Percentiles rank a stretch among this genome's conserved stretches.
These are phyloP conservation scores for Lachnellula occidentalis DNA, from an alignment of 2,329 filamentous ascomycete genomes.

Conservation along the genomic window DNA sequence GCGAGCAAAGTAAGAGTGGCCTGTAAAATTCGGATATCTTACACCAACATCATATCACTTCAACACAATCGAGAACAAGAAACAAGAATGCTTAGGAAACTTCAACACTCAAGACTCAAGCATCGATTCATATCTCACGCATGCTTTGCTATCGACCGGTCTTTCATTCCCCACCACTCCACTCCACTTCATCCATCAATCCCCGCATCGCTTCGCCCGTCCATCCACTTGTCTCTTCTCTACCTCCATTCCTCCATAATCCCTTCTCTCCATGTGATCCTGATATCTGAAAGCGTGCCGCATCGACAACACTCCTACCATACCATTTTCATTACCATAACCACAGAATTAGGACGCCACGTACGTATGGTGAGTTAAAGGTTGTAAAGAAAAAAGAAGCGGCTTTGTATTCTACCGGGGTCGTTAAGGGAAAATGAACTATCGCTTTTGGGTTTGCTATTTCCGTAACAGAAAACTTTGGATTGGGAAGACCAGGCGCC, in stretches of 20 bases:
- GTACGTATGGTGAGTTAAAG: constrained; percentile 21
- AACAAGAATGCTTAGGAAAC: neutral
- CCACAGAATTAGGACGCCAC: constrained; percentile 26
- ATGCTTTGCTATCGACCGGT: constrained; percentile 21
- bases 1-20: too few species aligned
- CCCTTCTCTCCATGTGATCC: constrained; percentile 26
- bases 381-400: constrained; percentile 17
- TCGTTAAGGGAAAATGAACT: constrained; percentile 27
- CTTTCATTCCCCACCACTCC: constrained; percentile 22
- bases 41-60: too few species aligned
- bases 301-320: too few species aligned
- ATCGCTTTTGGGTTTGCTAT: constrained; percentile 28
- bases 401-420: constrained; percentile 27
- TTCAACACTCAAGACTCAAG: constrained; percentile 20
- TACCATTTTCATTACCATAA: constrained; percentile 11
- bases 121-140: constrained; percentile 24
- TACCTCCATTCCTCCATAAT: constrained; percentile 27
- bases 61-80: neutral
- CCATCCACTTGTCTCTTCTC: constrained; percentile 21
- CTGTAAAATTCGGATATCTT: too few species aligned
- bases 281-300: neutral
- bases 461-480: constrained; percentile 19
- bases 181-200: constrained; percentile 23
- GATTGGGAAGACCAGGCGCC: constrained; percentile 31
- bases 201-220: constrained; percentile 24